Base-by-base conservation (phyloP, 441 rosid genomes). In the Viola pubescens region DNA sequence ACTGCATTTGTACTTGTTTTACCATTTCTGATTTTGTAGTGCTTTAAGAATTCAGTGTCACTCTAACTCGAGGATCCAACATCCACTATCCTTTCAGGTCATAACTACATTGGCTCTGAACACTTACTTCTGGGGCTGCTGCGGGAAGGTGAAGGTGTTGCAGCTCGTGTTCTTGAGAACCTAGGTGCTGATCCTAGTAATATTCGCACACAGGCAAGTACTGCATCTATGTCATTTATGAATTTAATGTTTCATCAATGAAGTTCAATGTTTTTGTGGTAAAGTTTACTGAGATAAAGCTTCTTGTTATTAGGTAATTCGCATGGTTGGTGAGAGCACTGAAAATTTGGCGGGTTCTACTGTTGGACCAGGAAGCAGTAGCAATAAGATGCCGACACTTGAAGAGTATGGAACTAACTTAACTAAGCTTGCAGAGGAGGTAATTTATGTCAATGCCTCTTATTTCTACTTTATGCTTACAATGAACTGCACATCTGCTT, bases 131-230 rank as follows among this genome's bases (percentile, higher is more conserved):
- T 94, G 47, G 96, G 97, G 65, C 82, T 91, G 64, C 90, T 94
- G 56, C 91, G 97, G 12, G 99, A 94, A 80, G 99, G 99, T 56
- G 99, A 94, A 81, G 99, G 99, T 72, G 98, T 94, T 48, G 98
- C 99, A 26, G 99, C 97, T n/a, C 94, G 96, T 73, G 96, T 91
- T 73, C 84, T 94, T 57, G 98, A 94, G 82, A 91, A 85, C 76
- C 79, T 91, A 69, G 95, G 98, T 65, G 92, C 88, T 73, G 99
- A 91, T 56, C 82, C 94, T n/a, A 76, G 87, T 72, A 88, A 88
- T 73, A 91, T 94, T 50, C 91, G 96, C 49, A 82, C 97, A 5
- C 99, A 94, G 97, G 99, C 70, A 73, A 79, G 73, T 16, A 19
- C 10, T 60, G 10, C 9, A 51, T 54, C 12, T 50, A 16, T 58